These are phyloP conservation scores for Fusarium sp. DNA, from an alignment of 2,329 filamentous ascomycete genomes.

Conservation along the genomic window DNA sequence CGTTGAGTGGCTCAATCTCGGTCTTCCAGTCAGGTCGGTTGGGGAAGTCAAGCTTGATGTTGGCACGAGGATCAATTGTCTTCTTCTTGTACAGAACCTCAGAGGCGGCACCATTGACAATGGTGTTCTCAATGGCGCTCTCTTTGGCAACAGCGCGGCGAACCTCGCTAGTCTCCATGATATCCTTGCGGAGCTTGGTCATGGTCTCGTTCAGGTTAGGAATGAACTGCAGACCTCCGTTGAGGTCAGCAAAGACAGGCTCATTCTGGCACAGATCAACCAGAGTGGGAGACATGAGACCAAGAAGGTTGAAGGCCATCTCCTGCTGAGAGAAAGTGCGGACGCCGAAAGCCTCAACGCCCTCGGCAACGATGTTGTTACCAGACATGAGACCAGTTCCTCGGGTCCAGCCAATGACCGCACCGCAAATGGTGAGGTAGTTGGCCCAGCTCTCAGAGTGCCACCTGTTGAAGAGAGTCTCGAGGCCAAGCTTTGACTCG, in stretches of 20 bases:
- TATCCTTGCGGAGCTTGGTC: slow-evolving; percentile 91
- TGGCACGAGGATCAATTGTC: slow-evolving; percentile 90
- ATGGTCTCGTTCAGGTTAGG: slow-evolving; percentile 94
- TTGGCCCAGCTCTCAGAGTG: slow-evolving; percentile 97
- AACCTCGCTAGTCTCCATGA: slow-evolving; percentile 94
- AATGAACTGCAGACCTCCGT: slow-evolving; percentile 97
- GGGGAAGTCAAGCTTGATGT: slow-evolving; percentile 98
- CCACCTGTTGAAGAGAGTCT: slow-evolving; percentile 99
- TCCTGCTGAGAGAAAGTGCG: slow-evolving; percentile 99
- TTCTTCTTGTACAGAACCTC: slow-evolving; percentile 96
- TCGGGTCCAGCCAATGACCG: slow-evolving; percentile 98
- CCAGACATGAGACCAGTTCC: slow-evolving; percentile 97
- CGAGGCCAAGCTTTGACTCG: slow-evolving; percentile 95
- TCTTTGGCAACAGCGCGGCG: slow-evolving; percentile 95
- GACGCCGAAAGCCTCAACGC: slow-evolving; percentile 94
- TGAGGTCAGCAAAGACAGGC: slow-evolving; percentile 96
- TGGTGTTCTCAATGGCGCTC: slow-evolving; percentile 94
- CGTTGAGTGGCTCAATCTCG: slow-evolving; percentile 89
- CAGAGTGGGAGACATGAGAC: slow-evolving; percentile 92
- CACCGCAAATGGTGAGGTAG: slow-evolving; percentile 97
- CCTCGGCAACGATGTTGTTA: slow-evolving; percentile 97
- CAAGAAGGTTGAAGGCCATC: slow-evolving; percentile 98
- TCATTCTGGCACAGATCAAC: slow-evolving; percentile 95
- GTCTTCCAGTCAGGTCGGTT: slow-evolving; percentile 88
- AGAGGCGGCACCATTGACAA: slow-evolving; percentile 92